Base-by-base conservation (phyloP, 768 basidiomycete species). In the Holtermannia corniformis region DNA sequence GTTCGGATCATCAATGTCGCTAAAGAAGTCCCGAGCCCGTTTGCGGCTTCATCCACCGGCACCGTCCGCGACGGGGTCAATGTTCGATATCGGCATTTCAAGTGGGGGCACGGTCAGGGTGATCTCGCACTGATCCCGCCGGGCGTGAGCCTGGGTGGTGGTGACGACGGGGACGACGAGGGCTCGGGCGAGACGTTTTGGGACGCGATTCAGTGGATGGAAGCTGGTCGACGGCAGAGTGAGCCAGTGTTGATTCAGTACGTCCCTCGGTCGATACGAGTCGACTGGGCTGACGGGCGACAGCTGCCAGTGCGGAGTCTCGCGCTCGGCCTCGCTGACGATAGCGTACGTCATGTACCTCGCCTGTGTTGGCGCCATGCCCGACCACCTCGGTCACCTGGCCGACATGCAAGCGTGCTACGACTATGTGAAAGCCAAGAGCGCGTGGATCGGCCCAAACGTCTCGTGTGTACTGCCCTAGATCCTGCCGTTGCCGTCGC, bases 221-320 rank as follows among this genome's bases (percentile, higher is more conserved):
- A 64, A 45, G 25, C 28, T 12, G 71, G 58, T 1, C 41, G 70
- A 51, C 51, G 44, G 21, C 27, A 40, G 14, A 61, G 60, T 11
- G 50, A 58, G n/a, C 65, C 69, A 2, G 63, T 72, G 3, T 46
- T 72, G 44, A 68, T 72, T 23, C 71, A 72, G 71, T 72, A 51
- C 61, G 68, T 66, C 13, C 13, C 5, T 14, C n/a, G 27, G 21
- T 23, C 27, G n/a, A n/a, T n/a, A n/a, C n/a, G n/a, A n/a, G 32
- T 37, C 16, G 32, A 7, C 32, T 37, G 12, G 41, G 20, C 42
- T 23, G 47, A 10, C 19, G 13, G n/a, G n/a, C n/a, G n/a, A 3
- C 46, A 72, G 71, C 49, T 72, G 71, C 49, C 71, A 72, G 60
- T 69, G 67, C 44, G 71, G 71, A 27, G 63, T 72, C 10, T 72